phyloP scores from a whole-genome alignment of 139 green algal genomes.

The Nannochloris sp. region DNA sequence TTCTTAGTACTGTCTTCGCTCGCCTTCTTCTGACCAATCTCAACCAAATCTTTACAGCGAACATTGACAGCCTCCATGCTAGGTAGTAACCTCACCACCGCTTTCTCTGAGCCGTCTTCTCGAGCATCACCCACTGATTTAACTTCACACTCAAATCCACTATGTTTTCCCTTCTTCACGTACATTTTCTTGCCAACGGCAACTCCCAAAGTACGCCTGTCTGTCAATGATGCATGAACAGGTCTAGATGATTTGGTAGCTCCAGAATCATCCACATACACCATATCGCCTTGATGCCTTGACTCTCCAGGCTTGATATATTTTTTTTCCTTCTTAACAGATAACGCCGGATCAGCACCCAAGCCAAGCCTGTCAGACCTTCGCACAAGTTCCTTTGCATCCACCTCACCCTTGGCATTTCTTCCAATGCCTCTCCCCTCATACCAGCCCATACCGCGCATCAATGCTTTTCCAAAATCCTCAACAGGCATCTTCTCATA shows the following conservation, averaged over 20 bases:
- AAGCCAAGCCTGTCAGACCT: constrained; percentile 43
- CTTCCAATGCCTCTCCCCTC: constrained; percentile 62
- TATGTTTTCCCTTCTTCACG: constrained; percentile 42
- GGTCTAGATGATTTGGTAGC: too few relatives aligned
- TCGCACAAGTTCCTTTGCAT: constrained; percentile 57
- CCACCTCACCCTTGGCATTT: constrained; percentile 44
- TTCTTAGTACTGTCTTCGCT: not conserved
- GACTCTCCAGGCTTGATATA: constrained; percentile 32
- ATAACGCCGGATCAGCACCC: constrained; percentile 45
- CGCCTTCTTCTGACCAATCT: constrained; percentile 27
- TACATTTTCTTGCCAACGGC: constrained; percentile 37
- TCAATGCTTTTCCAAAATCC: constrained; percentile 70
- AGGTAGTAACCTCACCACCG: not conserved
- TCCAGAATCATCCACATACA: not conserved
- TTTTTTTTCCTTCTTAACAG: constrained; percentile 12
- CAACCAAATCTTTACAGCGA: not conserved
- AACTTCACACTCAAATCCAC: constrained; percentile 43
- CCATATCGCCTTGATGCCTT: not conserved
- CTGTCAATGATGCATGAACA: not conserved
- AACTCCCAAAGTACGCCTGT: constrained; percentile 11
- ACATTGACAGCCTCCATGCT: not conserved
- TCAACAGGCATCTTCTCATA: constrained; percentile 73
- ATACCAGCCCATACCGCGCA: constrained; percentile 70
- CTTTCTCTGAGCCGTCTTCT: not conserved
- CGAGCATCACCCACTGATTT: not conserved